Conservation (phyloP, 768 basidiomycete species). For the Omphalotus guepiniiformis region DNA sequence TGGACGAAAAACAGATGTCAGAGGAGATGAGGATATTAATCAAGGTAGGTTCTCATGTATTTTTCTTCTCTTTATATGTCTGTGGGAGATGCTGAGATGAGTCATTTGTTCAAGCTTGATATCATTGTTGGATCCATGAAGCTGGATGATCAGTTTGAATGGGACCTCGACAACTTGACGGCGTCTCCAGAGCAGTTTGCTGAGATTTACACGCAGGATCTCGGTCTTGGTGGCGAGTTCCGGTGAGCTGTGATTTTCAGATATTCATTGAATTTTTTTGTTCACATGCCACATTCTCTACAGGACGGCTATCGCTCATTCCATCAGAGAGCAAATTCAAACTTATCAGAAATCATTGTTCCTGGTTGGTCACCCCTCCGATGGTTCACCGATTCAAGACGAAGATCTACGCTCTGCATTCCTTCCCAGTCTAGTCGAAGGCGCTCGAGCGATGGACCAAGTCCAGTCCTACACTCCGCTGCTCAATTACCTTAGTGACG, state of each 20-base stretch:
- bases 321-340: slow-evolving; percentile 93
- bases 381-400: slow-evolving; percentile 74
- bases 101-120: slow-evolving; percentile 61
- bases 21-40: slow-evolving; percentile 92
- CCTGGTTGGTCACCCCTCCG: slow-evolving; percentile 82
- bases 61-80: slow-evolving; percentile 1
- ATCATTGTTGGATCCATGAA: slow-evolving; percentile 92
- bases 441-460: slow-evolving; percentile 71
- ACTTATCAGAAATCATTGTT: slow-evolving; percentile 89
- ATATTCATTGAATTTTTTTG: background rate
- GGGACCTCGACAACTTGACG: slow-evolving; percentile 82
- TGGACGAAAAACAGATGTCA: slow-evolving; percentile 59
- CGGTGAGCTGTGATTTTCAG: slow-evolving; percentile 63
- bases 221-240: slow-evolving; percentile 92
- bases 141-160: slow-evolving; percentile 95
- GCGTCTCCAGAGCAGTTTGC: slow-evolving; percentile 93
- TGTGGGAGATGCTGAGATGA: slow-evolving; percentile 8
- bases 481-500: slow-evolving; percentile 85
- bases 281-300: background rate
- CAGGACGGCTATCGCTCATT: slow-evolving; percentile 93
- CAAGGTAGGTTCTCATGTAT: slow-evolving; percentile 55
- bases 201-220: slow-evolving; percentile 76
- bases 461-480: slow-evolving; percentile 79
- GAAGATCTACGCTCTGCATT: slow-evolving; percentile 91
- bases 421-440: slow-evolving; percentile 72